Evolutionary conservation across 371 early-diverging fungal genomes (phyloP).

Genomic region (Mortierella sp.): DNA sequence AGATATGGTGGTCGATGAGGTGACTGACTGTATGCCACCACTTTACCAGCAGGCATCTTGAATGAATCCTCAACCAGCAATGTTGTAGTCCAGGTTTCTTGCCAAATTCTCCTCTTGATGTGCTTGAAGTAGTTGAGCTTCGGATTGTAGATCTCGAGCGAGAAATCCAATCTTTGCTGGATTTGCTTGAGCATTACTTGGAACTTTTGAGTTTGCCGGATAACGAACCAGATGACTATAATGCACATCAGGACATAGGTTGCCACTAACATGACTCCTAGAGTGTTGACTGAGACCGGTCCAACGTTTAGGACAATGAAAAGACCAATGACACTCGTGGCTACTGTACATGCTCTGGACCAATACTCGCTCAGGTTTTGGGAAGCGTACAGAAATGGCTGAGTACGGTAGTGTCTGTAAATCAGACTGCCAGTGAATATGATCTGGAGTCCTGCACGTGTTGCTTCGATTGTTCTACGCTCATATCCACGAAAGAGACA

Average conservation of each 20-base stretch:
- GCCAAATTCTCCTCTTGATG: conserved; percentile 64
- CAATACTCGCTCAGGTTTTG: conserved; percentile 60
- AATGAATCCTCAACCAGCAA: conserved; percentile 66
- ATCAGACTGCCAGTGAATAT: conserved; percentile 49
- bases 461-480: conserved; percentile 59
- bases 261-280: conserved; percentile 42
- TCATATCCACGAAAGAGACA: conserved; percentile 61
- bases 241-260: conserved; percentile 48
- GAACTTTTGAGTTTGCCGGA: conserved; percentile 57
- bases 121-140: conserved; percentile 57
- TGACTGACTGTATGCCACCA: conserved; percentile 60
- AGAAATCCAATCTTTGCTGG: conserved; percentile 55
- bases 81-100: conserved; percentile 74
- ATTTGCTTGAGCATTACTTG: conserved; percentile 55
- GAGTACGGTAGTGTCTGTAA: conserved; percentile 51
- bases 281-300: conserved; percentile 21
- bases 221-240: conserved; percentile 52
- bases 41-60: conserved; percentile 62
- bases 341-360: conserved; percentile 57
- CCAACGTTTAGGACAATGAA: conserved; percentile 55
- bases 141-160: conserved; percentile 55
- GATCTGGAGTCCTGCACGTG: conserved; percentile 61
- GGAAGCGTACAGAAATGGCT: conserved; percentile 55
- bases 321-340: conserved; percentile 56
- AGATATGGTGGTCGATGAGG: conserved; percentile 69